phyloP scores from a whole-genome alignment of 1,284 basidiomycete species.

The Vanrija pseudolonga region DNA sequence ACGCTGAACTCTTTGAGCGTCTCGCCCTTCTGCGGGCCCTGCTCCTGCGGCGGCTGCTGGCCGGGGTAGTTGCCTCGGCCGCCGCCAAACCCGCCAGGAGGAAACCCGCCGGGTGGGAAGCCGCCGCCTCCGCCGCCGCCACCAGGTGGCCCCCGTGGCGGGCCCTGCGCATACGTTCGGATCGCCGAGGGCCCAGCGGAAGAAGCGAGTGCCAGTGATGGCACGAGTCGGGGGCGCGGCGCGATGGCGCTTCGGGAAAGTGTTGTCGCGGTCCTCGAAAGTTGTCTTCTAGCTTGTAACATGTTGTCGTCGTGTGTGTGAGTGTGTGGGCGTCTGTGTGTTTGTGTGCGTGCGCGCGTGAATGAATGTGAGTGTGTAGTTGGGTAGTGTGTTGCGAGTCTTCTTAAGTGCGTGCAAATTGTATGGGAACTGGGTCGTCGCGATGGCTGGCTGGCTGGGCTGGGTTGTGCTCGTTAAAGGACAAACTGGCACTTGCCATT shows the following conservation, averaged over 20 bases:
- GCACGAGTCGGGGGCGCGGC: neutral
- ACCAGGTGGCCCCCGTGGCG: conserved; percentile 17
- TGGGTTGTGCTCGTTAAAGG: too few species aligned
- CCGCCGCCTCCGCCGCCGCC: conserved; percentile 10
- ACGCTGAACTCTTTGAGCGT: conserved; percentile 78
- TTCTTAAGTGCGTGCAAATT: too few species aligned
- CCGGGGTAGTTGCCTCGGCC: conserved; percentile 22
- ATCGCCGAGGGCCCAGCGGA: neutral
- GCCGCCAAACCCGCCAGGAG: conserved; percentile 13
- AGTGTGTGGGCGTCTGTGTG: too few species aligned
- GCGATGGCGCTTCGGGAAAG: neutral
- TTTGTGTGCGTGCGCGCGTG: neutral
- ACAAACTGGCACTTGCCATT: too few species aligned
- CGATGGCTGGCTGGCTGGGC: too few species aligned
- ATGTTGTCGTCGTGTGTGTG: too few species aligned
- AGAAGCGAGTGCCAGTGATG: neutral
- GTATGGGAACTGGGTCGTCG: too few species aligned
- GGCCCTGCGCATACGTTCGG: conserved; percentile 25
- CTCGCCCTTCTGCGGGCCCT: conserved; percentile 62
- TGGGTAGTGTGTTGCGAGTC: too few species aligned
- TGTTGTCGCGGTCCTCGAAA: too few species aligned
- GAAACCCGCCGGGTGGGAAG: conserved; percentile 18
- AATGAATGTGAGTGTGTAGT: neutral
- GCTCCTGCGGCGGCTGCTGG: conserved; percentile 16
- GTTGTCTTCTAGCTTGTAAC: too few species aligned